These are phyloP conservation scores for Hypoxylon sp. DNA, from an alignment of 2,329 filamentous ascomycete species.

Conservation along the genomic window DNA sequence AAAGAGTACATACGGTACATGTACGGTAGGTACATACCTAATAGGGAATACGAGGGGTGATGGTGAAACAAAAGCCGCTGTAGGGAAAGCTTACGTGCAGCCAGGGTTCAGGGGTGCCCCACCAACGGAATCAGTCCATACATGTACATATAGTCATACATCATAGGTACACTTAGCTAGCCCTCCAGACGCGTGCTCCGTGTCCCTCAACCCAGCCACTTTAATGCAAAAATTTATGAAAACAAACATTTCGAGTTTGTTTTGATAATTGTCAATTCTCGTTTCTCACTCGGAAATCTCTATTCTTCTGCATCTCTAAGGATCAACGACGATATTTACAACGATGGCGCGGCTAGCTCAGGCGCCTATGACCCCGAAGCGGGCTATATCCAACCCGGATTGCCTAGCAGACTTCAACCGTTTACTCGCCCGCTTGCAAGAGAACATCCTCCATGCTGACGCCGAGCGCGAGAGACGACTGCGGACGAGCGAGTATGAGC, in stretches of 20 bases:
- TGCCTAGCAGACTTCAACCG: conserved; percentile 70
- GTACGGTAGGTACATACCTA: background rate
- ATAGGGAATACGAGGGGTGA: conserved; percentile 1
- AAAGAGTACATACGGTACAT: too few species aligned
- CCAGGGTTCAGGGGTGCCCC: conserved; percentile 38
- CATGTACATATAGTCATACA: conserved; percentile 17
- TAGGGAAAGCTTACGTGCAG: conserved; percentile 4
- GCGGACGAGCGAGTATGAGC: conserved; percentile 75
- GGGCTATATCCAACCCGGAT: conserved; percentile 54
- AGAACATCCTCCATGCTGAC: conserved; percentile 74
- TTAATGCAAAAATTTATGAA: conserved; percentile 13
- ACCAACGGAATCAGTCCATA: conserved; percentile 38
- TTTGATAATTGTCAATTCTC: background rate
- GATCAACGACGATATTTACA: background rate
- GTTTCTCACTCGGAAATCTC: background rate
- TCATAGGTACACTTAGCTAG: background rate
- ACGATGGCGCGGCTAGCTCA: conserved; percentile 55
- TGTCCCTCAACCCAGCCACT: conserved; percentile 22
- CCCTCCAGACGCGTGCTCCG: conserved; percentile 30
- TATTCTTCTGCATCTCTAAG: background rate
- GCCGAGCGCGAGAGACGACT: conserved; percentile 71
- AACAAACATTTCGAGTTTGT: conserved; percentile 16
- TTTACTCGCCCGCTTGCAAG: conserved; percentile 76
- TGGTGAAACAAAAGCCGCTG: too few species aligned
- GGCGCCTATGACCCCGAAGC: conserved; percentile 50